phyloP scores from a whole-genome alignment of 1,139 yeast genomes.

The Taphrina flavorubra region DNA sequence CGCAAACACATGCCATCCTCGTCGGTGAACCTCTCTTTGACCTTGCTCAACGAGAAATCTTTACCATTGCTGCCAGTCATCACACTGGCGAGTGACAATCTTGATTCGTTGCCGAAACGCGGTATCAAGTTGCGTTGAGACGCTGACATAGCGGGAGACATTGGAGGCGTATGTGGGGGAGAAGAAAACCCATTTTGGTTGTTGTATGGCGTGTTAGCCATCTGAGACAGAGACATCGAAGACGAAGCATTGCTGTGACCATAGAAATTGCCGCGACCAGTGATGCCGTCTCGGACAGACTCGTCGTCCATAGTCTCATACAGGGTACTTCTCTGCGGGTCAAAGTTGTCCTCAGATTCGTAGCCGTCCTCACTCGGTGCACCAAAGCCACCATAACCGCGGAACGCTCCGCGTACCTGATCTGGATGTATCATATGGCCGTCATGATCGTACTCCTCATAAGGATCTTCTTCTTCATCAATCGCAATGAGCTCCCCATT shows the following conservation, averaged over 20 bases:
- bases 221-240: constrained; percentile 37
- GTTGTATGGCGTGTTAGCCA: constrained; percentile 35
- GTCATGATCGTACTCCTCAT: constrained; percentile 37
- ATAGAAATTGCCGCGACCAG: constrained; percentile 28
- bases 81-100: constrained; percentile 43
- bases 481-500: constrained; percentile 39
- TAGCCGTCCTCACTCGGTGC: constrained; percentile 40
- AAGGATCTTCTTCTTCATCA: constrained; percentile 37
- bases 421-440: constrained; percentile 37
- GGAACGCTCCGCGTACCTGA: constrained; percentile 40
- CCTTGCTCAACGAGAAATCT: constrained; percentile 42
- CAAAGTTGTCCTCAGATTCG: constrained; percentile 38
- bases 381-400: constrained; percentile 39
- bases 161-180: constrained; percentile 40
- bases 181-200: constrained; percentile 26
- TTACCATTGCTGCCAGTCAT: constrained; percentile 41
- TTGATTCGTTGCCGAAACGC: constrained; percentile 39
- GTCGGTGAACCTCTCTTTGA: constrained; percentile 41
- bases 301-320: constrained; percentile 40
- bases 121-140: constrained; percentile 35
- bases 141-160: constrained; percentile 38
- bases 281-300: constrained; percentile 27
- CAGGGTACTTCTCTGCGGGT: constrained; percentile 37
- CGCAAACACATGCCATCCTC: constrained; percentile 43
- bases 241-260: constrained; percentile 40